Evolutionary conservation across 1,139 yeast genomes (phyloP).

Genomic region (Sugiyamaella paludigena): DNA sequence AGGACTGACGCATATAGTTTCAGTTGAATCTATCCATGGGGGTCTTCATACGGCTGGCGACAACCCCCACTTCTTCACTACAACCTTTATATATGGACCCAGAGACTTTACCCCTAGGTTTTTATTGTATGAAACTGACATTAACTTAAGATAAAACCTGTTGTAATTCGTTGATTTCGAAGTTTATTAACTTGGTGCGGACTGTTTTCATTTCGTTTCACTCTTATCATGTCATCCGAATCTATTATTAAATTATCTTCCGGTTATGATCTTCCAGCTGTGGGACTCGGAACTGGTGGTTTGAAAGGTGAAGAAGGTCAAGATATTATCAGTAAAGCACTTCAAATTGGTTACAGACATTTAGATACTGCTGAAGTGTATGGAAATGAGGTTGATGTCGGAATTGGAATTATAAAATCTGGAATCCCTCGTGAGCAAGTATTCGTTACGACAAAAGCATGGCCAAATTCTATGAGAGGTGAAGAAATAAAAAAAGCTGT

Average conservation of each 20-base stretch:
- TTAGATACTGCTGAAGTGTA: conserved; percentile 45
- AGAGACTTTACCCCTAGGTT: no score
- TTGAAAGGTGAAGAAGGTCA: conserved; percentile 38
- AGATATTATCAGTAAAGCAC: conserved; percentile 44
- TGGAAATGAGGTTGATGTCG: conserved; percentile 43
- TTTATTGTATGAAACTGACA: no score
- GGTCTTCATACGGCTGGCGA: no score
- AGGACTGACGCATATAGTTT: no score
- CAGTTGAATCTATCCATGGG: no score
- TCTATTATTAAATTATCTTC: conserved; percentile 32
- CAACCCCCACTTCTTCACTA: no score
- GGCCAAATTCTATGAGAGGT: conserved; percentile 44
- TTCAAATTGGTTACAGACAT: conserved; percentile 45
- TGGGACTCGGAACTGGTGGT: conserved; percentile 65
- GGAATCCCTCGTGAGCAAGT: conserved; percentile 39
- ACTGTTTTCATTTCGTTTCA: no score
- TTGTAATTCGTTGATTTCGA: no score
- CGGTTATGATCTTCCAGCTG: conserved; percentile 44
- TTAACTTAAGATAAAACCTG: no score
- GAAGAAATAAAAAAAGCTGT: conserved; percentile 48
- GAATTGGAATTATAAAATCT: conserved; percentile 38
- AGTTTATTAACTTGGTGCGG: no score
- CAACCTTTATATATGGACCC: no score
- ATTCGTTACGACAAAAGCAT: conserved; percentile 44
- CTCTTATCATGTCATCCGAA: no score